Base-by-base conservation (phyloP, 768 basidiomycete species). In the Xanthoconium purpureum region DNA sequence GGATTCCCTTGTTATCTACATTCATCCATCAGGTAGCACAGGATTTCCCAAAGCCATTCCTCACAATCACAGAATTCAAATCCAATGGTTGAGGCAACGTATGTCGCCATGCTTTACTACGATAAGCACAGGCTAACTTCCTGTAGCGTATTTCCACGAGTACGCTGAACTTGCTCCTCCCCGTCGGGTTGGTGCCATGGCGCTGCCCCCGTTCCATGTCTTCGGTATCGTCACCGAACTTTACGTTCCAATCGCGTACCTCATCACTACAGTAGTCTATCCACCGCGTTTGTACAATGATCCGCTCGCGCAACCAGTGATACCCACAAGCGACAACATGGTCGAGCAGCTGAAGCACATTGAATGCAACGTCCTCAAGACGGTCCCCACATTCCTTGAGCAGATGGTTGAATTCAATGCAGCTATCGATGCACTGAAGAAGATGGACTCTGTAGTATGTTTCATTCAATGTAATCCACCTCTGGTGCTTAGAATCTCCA, bases 1-100 rank as follows among this genome's bases (percentile, higher is more conserved):
- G 24, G 75, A 78, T 54, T 60, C 71, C 2, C 73, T 77, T 15
- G 75, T 74, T 0, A 51, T 79, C 15, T 77, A 80, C n/a, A 58
- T 81, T 50, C 80, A 81, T 56, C 78, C 79, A 0, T 80, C 77
- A 5, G 80, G 80, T 13, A 80, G 79, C 6, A 79, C 78, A 3
- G 80, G 78, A n/a, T 68, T 78, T 37, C 80, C 80, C 1, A 81
- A 81, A 62, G 72, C 78, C 2, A 75, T 81, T 30, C 58, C 70
- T 3, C 69, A 76, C 40, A 75, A 66, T 2, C 67, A 76, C 50
- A 66, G 63, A 29, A 62, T 63, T 10, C 50, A 77, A 24, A 50
- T 68, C 3, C 71, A 79, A 30, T 76, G 76, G 72, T 52, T 70
- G 10, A 42, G 54, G 2, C 67, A 71, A 12, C 62, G 79, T 80